Conservation (phyloP, 495 filamentous ascomycete species). For the Neurospora terricola region DNA sequence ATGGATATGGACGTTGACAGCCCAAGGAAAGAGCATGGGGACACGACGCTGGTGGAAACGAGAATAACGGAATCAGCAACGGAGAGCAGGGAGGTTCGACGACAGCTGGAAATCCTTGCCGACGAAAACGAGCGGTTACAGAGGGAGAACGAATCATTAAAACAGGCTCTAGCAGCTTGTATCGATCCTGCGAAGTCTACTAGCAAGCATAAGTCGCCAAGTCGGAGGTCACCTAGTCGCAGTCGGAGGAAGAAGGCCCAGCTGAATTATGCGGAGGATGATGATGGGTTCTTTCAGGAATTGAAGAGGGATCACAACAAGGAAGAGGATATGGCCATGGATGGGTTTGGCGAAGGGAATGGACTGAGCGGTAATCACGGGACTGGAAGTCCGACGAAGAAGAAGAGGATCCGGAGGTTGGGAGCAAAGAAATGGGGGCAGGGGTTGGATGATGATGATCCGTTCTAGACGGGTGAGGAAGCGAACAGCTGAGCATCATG, state of each 20-base stretch:
- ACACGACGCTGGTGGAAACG: background rate
- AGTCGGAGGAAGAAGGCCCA: background rate
- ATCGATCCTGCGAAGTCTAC: background rate
- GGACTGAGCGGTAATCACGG: background rate
- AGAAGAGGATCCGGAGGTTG: background rate
- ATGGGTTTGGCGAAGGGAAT: background rate
- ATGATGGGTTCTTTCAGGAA: background rate
- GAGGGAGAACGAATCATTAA: conserved; percentile 39
- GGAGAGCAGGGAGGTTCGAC: background rate
- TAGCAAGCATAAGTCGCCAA: background rate
- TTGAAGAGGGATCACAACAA: background rate
- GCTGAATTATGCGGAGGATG: background rate
- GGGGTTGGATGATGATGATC: background rate
- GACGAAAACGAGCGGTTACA: conserved; percentile 51
- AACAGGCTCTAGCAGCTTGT: conserved; percentile 32
- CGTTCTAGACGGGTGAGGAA: background rate
- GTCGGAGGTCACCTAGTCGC: background rate
- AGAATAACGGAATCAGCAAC: background rate
- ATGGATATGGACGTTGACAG: conserved; percentile 24
- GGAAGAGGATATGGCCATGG: background rate
- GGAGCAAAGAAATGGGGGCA: background rate
- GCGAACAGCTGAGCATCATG: background rate
- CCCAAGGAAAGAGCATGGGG: background rate
- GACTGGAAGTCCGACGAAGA: background rate
- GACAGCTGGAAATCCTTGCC: conserved; percentile 16